Evolutionary conservation across 352 stramenopile genomes (phyloP).

Genomic region (Phytophthora pisi): DNA sequence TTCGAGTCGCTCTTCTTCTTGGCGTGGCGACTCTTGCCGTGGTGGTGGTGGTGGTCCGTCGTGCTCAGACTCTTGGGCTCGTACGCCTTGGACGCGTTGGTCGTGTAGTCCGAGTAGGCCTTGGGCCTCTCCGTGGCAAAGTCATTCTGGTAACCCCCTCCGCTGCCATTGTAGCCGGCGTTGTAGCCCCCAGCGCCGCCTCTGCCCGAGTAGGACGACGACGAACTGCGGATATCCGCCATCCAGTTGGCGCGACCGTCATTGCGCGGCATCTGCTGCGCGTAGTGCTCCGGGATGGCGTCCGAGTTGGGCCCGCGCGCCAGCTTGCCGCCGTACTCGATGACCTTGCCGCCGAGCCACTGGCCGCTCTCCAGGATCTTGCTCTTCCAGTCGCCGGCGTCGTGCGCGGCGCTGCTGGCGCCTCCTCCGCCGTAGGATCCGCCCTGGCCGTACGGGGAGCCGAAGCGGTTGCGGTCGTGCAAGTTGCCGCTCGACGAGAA

Average conservation of each 20-base stretch:
- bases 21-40: conserved; percentile 32
- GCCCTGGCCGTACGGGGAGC: conserved; percentile 32
- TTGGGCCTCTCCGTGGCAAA: conserved; percentile 69
- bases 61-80: conserved; percentile 17
- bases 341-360: conserved; percentile 76
- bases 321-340: conserved; percentile 69
- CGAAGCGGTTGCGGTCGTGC: conserved; percentile 58
- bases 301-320: conserved; percentile 48
- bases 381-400: conserved; percentile 67
- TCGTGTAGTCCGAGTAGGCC: conserved; percentile 24
- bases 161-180: conserved; percentile 28
- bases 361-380: conserved; percentile 73
- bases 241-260: conserved; percentile 81
- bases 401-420: not conserved
- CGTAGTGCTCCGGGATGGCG: conserved; percentile 52
- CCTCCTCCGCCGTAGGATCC: conserved; percentile 33
- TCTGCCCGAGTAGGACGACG: conserved; percentile 26
- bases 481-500: conserved; percentile 46
- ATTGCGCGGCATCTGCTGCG: conserved; percentile 56
- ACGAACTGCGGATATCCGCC: conserved; percentile 71
- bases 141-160: conserved; percentile 67
- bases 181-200: conserved; percentile 9
- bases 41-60: conserved; percentile 14
- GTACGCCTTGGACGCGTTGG: conserved; percentile 3
- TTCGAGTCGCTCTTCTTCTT: conserved; percentile 53